These are phyloP conservation scores for Sordariomycetes sp. DNA, from an alignment of 2,329 filamentous ascomycete species.

Conservation along the genomic window DNA sequence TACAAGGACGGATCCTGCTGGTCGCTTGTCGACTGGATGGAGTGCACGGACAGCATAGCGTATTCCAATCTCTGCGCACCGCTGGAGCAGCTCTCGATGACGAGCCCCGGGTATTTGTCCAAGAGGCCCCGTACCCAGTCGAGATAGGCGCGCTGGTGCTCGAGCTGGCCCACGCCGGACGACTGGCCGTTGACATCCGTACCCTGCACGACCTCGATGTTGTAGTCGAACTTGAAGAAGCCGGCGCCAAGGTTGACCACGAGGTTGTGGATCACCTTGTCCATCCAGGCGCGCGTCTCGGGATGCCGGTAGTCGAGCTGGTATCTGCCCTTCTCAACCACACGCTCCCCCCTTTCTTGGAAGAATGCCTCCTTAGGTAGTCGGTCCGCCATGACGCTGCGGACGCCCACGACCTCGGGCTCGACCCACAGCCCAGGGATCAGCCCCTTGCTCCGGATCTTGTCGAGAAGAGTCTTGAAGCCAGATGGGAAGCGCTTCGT, in stretches of 20 bases:
- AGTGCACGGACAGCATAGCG: conserved; percentile 18
- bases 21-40: conserved; percentile 22
- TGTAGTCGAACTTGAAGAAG: conserved; percentile 26
- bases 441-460: conserved; percentile 14
- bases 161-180: conserved; percentile 15
- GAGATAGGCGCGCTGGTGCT: conserved; percentile 21
- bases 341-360: conserved; percentile 16
- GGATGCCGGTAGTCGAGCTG: conserved; percentile 21
- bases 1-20: conserved; percentile 20
- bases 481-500: conserved; percentile 19
- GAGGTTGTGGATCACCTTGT: conserved; percentile 13
- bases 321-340: conserved; percentile 19
- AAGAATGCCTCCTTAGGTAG: conserved; percentile 21
- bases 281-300: conserved; percentile 13
- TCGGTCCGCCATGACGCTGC: conserved; percentile 13
- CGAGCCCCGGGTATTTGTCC: conserved; percentile 15
- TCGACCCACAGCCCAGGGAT: conserved; percentile 22
- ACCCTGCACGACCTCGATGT: conserved; percentile 21
- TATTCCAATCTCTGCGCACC: conserved; percentile 24
- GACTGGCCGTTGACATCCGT: conserved; percentile 15
- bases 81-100: conserved; percentile 24
- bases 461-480: conserved; percentile 14
- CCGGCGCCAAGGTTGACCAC: conserved; percentile 16
- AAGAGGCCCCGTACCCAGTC: conserved; percentile 16
- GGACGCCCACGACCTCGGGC: conserved; percentile 22